Percentiles rank a stretch among this genome's conserved stretches.
These are phyloP conservation scores for Termitomyces sp. DNA, from an alignment of 768 basidiomycete species.

Conservation along the genomic window DNA sequence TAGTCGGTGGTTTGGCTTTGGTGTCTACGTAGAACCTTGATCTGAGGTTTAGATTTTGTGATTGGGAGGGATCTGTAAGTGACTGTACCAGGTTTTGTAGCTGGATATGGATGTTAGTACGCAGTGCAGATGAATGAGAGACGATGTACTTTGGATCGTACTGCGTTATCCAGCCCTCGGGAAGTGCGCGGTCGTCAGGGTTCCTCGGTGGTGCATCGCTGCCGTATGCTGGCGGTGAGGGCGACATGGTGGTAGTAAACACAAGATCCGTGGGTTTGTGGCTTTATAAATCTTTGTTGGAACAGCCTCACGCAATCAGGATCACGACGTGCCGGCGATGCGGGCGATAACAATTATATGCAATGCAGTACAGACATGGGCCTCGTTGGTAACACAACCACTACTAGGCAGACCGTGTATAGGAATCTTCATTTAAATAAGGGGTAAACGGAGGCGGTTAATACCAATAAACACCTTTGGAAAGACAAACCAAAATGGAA, in stretches of 20 bases:
- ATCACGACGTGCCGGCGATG: too few species aligned
- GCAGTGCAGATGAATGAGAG: too few species aligned
- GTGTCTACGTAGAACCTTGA: conserved; percentile 80
- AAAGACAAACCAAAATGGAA: too few species aligned
- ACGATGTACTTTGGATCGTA: conserved; percentile 61
- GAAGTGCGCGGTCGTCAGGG: conserved; percentile 60
- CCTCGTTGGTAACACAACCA: too few species aligned
- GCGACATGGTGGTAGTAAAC: conserved; percentile 33
- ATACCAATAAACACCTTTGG: too few species aligned
- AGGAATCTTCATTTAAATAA: too few species aligned
- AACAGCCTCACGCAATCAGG: neutral
- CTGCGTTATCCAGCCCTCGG: conserved; percentile 66
- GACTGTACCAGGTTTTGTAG: conserved; percentile 61
- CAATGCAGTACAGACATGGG: too few species aligned
- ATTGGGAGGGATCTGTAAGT: too few species aligned
- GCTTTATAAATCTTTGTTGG: conserved; percentile 1
- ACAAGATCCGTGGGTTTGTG: neutral
- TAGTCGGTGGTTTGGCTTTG: conserved; percentile 53
- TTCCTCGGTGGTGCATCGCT: conserved; percentile 25
- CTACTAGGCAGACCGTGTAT: too few species aligned
- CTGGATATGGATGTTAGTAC: conserved; percentile 24
- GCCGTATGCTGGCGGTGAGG: conserved; percentile 33
- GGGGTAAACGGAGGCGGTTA: too few species aligned
- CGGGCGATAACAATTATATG: too few species aligned
- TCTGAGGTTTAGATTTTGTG: too few species aligned